These are phyloP conservation scores for Rhizopogon rudus DNA, from an alignment of 768 basidiomycete genomes.

Conservation along the genomic window DNA sequence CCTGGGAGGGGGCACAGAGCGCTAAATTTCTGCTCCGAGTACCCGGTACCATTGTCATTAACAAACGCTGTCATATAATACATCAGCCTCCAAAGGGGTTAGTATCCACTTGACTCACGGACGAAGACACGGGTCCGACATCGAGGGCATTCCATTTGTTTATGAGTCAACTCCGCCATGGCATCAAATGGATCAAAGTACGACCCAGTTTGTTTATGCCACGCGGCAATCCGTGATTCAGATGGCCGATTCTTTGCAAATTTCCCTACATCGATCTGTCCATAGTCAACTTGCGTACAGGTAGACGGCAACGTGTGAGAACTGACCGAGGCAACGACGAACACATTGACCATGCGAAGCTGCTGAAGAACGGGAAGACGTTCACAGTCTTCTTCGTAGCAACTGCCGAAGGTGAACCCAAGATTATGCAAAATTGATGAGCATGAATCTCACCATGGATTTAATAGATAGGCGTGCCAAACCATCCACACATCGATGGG, in stretches of 20 bases:
- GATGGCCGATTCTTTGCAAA: slow-evolving; percentile 11
- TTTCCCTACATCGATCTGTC: slow-evolving; percentile 22
- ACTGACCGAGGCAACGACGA: slow-evolving; percentile 26
- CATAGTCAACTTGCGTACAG: not conserved
- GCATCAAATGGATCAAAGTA: slow-evolving; percentile 34
- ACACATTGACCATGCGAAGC: slow-evolving; percentile 20
- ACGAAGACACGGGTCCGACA: slow-evolving; percentile 24
- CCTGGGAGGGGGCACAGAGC: slow-evolving; percentile 30
- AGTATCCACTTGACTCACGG: slow-evolving; percentile 23
- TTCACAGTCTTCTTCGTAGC: slow-evolving; percentile 30
- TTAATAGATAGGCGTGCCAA: slow-evolving; percentile 38
- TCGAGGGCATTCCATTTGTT: slow-evolving; percentile 29
- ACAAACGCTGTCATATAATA: slow-evolving; percentile 31
- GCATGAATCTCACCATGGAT: slow-evolving; percentile 24
- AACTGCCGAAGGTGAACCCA: slow-evolving; percentile 12
- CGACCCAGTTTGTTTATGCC: slow-evolving; percentile 21
- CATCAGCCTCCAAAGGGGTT: not conserved
- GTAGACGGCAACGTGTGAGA: not conserved
- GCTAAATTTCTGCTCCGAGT: slow-evolving; percentile 38
- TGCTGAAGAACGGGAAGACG: slow-evolving; percentile 20
- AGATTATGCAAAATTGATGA: not conserved
- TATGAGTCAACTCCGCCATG: slow-evolving; percentile 16
- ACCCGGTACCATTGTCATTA: slow-evolving; percentile 38
- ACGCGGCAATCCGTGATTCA: slow-evolving; percentile 10
- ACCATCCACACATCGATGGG: slow-evolving; percentile 39